These are phyloP conservation scores for Murraya paniculata DNA, from an alignment of 345 rosid genomes.

Conservation along the genomic window DNA sequence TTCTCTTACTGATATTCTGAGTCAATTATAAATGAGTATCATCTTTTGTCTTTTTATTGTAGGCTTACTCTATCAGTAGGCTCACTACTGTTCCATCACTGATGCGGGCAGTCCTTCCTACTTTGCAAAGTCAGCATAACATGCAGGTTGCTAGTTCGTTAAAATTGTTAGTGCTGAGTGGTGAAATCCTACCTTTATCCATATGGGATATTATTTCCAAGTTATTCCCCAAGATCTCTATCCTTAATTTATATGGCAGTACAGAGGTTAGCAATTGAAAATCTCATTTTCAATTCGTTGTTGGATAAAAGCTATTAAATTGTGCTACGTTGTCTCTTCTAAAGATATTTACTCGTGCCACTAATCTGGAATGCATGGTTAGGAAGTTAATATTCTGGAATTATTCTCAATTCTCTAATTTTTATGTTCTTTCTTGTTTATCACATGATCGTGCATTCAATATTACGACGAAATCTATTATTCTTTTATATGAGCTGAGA, in stretches of 20 bases:
- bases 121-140: conserved; percentile 46
- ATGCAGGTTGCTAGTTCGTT: conserved; percentile 45
- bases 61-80: conserved; percentile 81
- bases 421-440: neutral
- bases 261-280: conserved; percentile 69
- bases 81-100: conserved; percentile 81
- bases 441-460: neutral
- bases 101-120: conserved; percentile 68
- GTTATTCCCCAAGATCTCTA: conserved; percentile 61
- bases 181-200: conserved; percentile 75
- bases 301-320: neutral
- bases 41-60: conserved; percentile 13
- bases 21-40: neutral
- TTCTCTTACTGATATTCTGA: neutral
- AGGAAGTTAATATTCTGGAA: neutral
- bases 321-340: neutral
- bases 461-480: neutral
- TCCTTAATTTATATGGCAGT: conserved; percentile 88
- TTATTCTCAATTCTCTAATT: neutral
- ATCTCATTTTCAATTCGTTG: neutral
- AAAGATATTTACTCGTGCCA: neutral
- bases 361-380: neutral
- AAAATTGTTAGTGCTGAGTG: conserved; percentile 78
- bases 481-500: neutral
- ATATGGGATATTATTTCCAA: conserved; percentile 70